A percentile compares a stretch with the other conserved stretches of the same genome.
phyloP scores from a whole-genome alignment of 2,329 filamentous ascomycete species.

The Xylaria sp. region DNA sequence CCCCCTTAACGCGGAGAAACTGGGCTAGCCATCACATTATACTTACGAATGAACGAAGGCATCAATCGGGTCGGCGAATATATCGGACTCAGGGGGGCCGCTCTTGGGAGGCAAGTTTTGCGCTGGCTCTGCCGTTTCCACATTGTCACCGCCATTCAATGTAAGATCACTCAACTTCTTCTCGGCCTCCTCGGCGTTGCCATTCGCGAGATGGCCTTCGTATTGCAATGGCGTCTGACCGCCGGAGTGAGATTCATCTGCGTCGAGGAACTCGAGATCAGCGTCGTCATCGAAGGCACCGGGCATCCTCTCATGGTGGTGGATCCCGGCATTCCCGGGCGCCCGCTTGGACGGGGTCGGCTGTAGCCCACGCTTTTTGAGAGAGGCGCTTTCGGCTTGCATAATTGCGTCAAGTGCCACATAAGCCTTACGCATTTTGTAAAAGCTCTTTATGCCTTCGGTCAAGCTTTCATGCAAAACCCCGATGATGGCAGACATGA shows the following conservation, averaged over 20 bases:
- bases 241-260: constrained; percentile 54
- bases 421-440: constrained; percentile 89
- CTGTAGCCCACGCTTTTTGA: constrained; percentile 44
- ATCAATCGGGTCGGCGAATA: constrained; percentile 78
- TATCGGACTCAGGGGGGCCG: constrained; percentile 57
- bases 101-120: background rate
- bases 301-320: constrained; percentile 28
- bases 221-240: constrained; percentile 53
- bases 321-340: constrained; percentile 18
- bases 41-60: constrained; percentile 72
- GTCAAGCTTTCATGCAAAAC: constrained; percentile 92
- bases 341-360: constrained; percentile 30
- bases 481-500: constrained; percentile 87
- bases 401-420: constrained; percentile 80
- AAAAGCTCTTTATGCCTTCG: constrained; percentile 89
- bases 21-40: background rate
- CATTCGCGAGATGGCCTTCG: constrained; percentile 50
- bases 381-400: constrained; percentile 68
- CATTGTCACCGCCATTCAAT: constrained; percentile 25
- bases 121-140: background rate
- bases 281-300: constrained; percentile 39
- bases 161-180: constrained; percentile 37
- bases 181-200: constrained; percentile 30
- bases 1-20: background rate
- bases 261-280: constrained; percentile 61